Base-by-base conservation (phyloP, 2,329 filamentous ascomycete species). In the Metarhizium sp. region DNA sequence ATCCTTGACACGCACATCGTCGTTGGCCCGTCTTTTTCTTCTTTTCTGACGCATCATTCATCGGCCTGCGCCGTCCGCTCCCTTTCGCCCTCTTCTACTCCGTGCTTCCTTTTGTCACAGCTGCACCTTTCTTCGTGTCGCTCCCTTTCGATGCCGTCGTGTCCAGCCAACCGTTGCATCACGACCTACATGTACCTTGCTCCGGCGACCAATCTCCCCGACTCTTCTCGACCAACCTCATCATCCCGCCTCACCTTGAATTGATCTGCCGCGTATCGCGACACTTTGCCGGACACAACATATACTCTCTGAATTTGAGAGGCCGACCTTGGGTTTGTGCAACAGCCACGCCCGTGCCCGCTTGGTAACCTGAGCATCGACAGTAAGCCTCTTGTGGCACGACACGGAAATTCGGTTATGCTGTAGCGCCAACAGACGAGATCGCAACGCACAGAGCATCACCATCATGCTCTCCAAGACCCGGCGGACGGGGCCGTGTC, bases 401-500 rank as follows among this genome's bases (percentile, higher is more conserved):
- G 32, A 40, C 36, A 34, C 25, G 46, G 25, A 29, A 13, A 29
- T 18, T 42, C 48, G 51, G 45, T 51, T 52, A 61, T 62, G 59
- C 58, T 55, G 55, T 61, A 61, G 60, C 59, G 50, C 40, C 42
- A 43, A 52, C 6, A 51, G 46, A 42, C 46, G 42, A 46, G 14
- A 34, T 53, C 30, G 32, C 14, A 18, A 42, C 46, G 45, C 32
- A 47, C 40, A 57, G 34, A 32, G 50, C 32, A 56, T 50, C 50
- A 53, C 58, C 55, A 60, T 59, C 55, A 77, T 76, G 75, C 67
- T 71, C 50, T 66, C 68, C 71, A 73, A 52, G 66, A 67, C 50
- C 58, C 62, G 42, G 67, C 67, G 56, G 64, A 67, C 57, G 68
- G 66, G 56, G 63, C 70, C 34, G 64, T 65, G 52, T 69, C 71